Evolutionary conservation across 169 alveolate species (phyloP).

Genomic region (Theileria sp.): DNA sequence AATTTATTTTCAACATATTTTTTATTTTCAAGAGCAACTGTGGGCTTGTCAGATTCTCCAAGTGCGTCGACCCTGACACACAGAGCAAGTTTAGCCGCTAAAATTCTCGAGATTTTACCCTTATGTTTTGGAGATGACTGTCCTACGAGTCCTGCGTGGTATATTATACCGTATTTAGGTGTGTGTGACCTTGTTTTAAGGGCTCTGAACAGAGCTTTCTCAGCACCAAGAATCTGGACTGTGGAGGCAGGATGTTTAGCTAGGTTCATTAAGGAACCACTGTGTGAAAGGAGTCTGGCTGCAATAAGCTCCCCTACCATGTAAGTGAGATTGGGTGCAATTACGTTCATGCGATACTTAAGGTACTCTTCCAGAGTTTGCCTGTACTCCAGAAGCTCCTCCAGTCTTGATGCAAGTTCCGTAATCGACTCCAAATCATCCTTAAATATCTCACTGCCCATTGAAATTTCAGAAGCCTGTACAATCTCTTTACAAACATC

Average conservation of each 20-base stretch:
- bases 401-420: conserved; percentile 92
- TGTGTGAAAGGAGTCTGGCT: conserved; percentile 99
- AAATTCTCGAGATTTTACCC: conserved; percentile 96
- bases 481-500: conserved; percentile 94
- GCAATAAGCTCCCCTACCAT: conserved; percentile 99
- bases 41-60: conserved; percentile 89
- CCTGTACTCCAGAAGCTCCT: conserved; percentile 94
- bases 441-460: conserved; percentile 98
- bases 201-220: conserved; percentile 99
- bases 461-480: conserved; percentile 98
- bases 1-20: conserved; percentile 89
- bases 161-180: conserved; percentile 99
- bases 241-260: conserved; percentile 99
- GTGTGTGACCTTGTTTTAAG: conserved; percentile 96
- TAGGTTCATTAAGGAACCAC: conserved; percentile 95
- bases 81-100: conserved; percentile 98
- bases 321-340: conserved; percentile 98
- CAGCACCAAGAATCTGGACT: conserved; percentile 97
- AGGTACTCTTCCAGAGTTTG: conserved; percentile 91
- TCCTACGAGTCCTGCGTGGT: conserved; percentile 98
- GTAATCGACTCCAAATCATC: conserved; percentile 93
- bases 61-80: conserved; percentile 98
- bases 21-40: conserved; percentile 90
- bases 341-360: conserved; percentile 95
- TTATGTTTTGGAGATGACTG: conserved; percentile 96